Evolutionary conservation across 2,329 filamentous ascomycete genomes (phyloP), one percentile per base, ranked within the genome.

Genomic region (Esteya vermicola): DNA sequence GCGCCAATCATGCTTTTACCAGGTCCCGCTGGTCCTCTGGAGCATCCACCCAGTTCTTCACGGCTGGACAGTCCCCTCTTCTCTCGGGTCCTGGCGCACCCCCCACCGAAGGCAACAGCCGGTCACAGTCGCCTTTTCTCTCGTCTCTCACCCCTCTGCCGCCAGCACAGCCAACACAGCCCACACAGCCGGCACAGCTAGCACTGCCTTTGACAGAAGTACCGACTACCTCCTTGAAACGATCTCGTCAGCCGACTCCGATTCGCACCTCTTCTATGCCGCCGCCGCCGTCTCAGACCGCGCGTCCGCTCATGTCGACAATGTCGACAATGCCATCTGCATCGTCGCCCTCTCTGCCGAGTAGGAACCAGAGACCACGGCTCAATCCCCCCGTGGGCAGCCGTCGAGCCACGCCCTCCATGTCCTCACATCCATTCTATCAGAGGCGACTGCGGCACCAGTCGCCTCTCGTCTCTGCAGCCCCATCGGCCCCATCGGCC

Each of bases 261-360:
- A 56, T 68, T 19, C 68, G 73, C 40, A 74, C 69, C 4, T 54
- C 55, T 1, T 77, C 74, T 0, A 59, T 75, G 50, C 70, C 73
- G 3, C 31, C 37, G 2, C 41, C 45, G 9, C 26, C 30, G 8
- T n/a, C 26, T 5, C 34, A 28, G 13, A 25, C n/a, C 16, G 33
- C 16, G 1, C 38, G 19, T 23, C 59, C 61, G 3, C 56, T 26
- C 52, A 55, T 22, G 52, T 56, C 6, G 55, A 60, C 1, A 48
- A 55, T 3, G 53, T 62, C n/a, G n/a, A n/a, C n/a, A n/a, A n/a
- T n/a, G n/a, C n/a, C n/a, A n/a, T n/a, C n/a, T n/a, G n/a, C n/a
- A n/a, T n/a, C n/a, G n/a, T n/a, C n/a, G n/a, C n/a, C n/a, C n/a
- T n/a, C n/a, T n/a, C n/a, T n/a, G n/a, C n/a, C n/a, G n/a, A n/a